Evolutionary conservation across 371 early-diverging fungal genomes (phyloP).

Genomic region (Mycotypha africana): DNA sequence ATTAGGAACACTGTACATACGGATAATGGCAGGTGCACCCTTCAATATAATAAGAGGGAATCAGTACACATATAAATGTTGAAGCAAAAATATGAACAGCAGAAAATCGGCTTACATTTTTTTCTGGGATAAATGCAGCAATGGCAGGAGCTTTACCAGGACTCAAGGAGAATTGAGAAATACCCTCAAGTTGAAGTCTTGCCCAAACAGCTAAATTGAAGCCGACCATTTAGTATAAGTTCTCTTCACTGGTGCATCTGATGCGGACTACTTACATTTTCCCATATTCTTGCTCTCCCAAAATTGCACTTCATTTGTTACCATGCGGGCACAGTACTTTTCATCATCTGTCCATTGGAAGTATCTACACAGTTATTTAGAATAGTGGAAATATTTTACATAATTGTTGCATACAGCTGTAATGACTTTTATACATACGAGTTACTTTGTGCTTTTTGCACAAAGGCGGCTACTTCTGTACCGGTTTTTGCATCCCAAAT

Average conservation of each 20-base stretch:
- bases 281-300: constrained; percentile 67
- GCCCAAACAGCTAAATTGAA: constrained; percentile 42
- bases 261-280: constrained; percentile 54
- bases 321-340: constrained; percentile 79
- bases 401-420: not conserved
- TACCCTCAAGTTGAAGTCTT: constrained; percentile 72
- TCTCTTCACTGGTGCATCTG: no score
- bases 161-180: constrained; percentile 81
- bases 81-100: no score
- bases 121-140: constrained; percentile 86
- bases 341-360: constrained; percentile 95
- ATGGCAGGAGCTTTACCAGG: constrained; percentile 82
- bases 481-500: constrained; percentile 80
- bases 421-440: constrained; percentile 39
- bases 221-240: no score
- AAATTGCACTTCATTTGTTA: constrained; percentile 85
- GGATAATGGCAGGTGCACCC: constrained; percentile 77
- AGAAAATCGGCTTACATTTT: constrained; percentile 40
- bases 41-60: constrained; percentile 9
- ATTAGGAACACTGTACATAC: constrained; percentile 75
- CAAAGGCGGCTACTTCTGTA: constrained; percentile 63
- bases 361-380: constrained; percentile 45
- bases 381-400: constrained; percentile 1
- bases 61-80: no score
- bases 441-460: constrained; percentile 73